Conservation (phyloP, 176 grass and related monocot genomes). For the Stipa capillata region DNA sequence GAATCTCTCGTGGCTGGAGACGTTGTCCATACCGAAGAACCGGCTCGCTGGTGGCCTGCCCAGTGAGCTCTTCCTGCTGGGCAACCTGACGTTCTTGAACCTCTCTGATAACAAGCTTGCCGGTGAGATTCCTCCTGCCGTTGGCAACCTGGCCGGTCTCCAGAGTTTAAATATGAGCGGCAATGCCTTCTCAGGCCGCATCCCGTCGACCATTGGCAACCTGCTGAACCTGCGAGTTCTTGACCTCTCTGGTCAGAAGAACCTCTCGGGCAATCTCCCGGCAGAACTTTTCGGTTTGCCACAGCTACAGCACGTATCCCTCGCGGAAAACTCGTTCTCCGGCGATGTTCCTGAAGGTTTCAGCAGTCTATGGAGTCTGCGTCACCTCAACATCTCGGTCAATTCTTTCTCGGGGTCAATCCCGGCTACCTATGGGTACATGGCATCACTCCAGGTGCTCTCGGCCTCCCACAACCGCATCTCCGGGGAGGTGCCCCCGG, state of each 20-base stretch:
- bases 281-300: conserved; percentile 82
- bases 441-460: conserved; percentile 77
- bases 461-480: conserved; percentile 69
- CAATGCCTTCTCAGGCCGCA: conserved; percentile 67
- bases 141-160: conserved; percentile 48
- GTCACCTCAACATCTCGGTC: conserved; percentile 62
- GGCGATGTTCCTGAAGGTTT: conserved; percentile 89
- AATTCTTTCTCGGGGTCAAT: conserved; percentile 80
- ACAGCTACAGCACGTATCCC: conserved; percentile 63
- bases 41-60: conserved; percentile 45
- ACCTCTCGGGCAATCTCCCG: conserved; percentile 75
- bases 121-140: conserved; percentile 42
- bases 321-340: conserved; percentile 69
- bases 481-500: conserved; percentile 59
- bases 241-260: conserved; percentile 69
- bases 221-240: conserved; percentile 60
- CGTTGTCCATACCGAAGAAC: conserved; percentile 52
- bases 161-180: conserved; percentile 70
- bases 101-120: conserved; percentile 56
- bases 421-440: conserved; percentile 76
- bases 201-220: conserved; percentile 59
- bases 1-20: conserved; percentile 61
- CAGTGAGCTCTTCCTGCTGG: conserved; percentile 38
- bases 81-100: conserved; percentile 68
- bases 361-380: conserved; percentile 92